Base-by-base conservation (phyloP, 305 asterid species). In the Vinca major region DNA sequence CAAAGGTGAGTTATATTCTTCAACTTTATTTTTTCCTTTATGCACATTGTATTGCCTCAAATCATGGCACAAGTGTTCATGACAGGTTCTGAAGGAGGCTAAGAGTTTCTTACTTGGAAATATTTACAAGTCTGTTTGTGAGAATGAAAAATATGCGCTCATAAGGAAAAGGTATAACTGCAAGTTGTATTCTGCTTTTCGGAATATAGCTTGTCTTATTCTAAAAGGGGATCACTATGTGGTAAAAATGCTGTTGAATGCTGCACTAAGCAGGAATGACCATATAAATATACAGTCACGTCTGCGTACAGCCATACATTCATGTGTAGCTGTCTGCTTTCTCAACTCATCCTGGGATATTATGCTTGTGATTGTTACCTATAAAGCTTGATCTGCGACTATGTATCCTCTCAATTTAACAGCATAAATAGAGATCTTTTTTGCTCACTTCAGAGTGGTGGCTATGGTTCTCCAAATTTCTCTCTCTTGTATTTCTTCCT, bases 71-170 rank as follows among this genome's bases (percentile, higher is more conserved):
- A 70, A 71, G 66, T 70, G 47, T 57, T 61, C 62, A 52, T 60
- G 66, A 60, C 79, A 92, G 98, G 98, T 85, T 72, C 97, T 92
- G 57, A 92, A 90, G 87, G 97, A 90, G 80, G 98, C 98, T 72
- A 83, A 72, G 81, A 85, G 90, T 82, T 90, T 84, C 77, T 86
- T 92, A 68, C 96, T 92, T 5, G 83, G 77, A 80, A 92, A 92
- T 73, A 79, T 92, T 47, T 92, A 92, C 89, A 82, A 81, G 75
- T 83, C 97, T 78, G 80, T 90, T 65, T 86, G 97, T 70, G 94
- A 84, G 84, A 92, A 87, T 75, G 96, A 90, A 76, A 92, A 82
- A 73, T 92, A 84, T 85, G 75, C 84, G 73, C 70, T 83, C 73
- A 86, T 88, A 75, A 86, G 96, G 82, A 81, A 78, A 82, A 87